These are phyloP conservation scores for Kurtzmaniella quercitrusa DNA, from an alignment of 1,139 yeast genomes.

Conservation along the genomic window DNA sequence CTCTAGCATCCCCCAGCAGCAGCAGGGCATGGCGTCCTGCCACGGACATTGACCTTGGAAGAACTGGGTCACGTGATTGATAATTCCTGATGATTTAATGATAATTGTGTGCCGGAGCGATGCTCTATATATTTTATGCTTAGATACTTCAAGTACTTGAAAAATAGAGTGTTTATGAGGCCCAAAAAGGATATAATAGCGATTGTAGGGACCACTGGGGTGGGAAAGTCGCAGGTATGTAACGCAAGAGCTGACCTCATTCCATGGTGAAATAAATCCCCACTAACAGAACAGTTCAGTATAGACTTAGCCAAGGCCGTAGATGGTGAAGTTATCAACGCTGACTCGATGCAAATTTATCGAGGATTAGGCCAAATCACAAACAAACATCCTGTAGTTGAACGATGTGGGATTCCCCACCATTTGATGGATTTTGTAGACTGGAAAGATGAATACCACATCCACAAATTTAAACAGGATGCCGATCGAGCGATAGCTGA, in stretches of 20 bases:
- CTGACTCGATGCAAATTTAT: conserved; percentile 97
- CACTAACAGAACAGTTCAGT: conserved; percentile 37
- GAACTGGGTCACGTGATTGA: not conserved
- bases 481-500: conserved; percentile 57
- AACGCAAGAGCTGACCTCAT: not conserved
- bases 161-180: conserved; percentile 21
- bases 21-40: not conserved
- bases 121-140: conserved; percentile 5
- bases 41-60: not conserved
- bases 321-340: conserved; percentile 89
- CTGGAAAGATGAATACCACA: conserved; percentile 79
- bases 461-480: conserved; percentile 76
- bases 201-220: conserved; percentile 95
- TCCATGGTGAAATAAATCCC: not conserved
- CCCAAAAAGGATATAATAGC: conserved; percentile 48
- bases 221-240: conserved; percentile 85
- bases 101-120: not conserved
- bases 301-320: conserved; percentile 74
- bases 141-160: conserved; percentile 19
- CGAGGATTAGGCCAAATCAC: conserved; percentile 70
- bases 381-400: conserved; percentile 82
- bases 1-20: conserved; percentile 12
- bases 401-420: conserved; percentile 70
- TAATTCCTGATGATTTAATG: not conserved
- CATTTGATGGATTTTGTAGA: conserved; percentile 81